Conservation (phyloP, 805 yeast genomes). For the Lipomyces lipofer region DNA sequence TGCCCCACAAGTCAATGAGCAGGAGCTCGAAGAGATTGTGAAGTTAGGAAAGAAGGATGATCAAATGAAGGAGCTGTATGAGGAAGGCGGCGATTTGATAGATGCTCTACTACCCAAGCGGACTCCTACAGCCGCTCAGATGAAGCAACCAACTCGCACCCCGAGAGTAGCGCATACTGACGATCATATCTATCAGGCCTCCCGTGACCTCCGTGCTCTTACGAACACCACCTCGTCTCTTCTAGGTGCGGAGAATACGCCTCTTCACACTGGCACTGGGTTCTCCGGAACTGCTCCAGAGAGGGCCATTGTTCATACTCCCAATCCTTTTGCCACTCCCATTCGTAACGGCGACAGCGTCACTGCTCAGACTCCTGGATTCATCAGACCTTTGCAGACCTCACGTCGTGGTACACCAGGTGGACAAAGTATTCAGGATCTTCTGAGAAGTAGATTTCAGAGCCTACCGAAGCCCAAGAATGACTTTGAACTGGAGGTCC, state of each 20-base stretch:
- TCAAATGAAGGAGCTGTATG: constrained; percentile 27
- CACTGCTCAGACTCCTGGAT: constrained; percentile 12
- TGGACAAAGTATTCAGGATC: constrained; percentile 5
- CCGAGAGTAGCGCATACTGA: constrained; percentile 38
- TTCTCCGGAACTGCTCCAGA: too few species aligned
- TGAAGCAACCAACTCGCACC: constrained; percentile 19
- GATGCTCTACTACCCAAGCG: constrained; percentile 28
- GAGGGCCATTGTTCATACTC: too few species aligned
- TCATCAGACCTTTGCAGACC: constrained; percentile 14
- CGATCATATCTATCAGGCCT: constrained; percentile 40
- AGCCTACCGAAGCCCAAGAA: constrained; percentile 46
- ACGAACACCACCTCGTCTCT: too few species aligned
- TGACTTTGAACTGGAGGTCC: constrained; percentile 44
- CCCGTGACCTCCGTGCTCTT: too few species aligned
- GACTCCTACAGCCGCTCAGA: background rate
- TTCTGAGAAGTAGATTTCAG: constrained; percentile 21
- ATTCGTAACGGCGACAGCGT: too few species aligned
- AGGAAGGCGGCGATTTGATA: constrained; percentile 26
- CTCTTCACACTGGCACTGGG: too few species aligned
- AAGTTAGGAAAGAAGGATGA: constrained; percentile 34
- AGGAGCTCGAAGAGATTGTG: constrained; percentile 39
- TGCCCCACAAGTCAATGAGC: constrained; percentile 39
- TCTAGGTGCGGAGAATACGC: too few species aligned
- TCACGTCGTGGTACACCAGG: background rate
- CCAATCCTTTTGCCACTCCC: too few species aligned